Conservation (phyloP, 805 yeast species). For the Lachancea cidri region DNA sequence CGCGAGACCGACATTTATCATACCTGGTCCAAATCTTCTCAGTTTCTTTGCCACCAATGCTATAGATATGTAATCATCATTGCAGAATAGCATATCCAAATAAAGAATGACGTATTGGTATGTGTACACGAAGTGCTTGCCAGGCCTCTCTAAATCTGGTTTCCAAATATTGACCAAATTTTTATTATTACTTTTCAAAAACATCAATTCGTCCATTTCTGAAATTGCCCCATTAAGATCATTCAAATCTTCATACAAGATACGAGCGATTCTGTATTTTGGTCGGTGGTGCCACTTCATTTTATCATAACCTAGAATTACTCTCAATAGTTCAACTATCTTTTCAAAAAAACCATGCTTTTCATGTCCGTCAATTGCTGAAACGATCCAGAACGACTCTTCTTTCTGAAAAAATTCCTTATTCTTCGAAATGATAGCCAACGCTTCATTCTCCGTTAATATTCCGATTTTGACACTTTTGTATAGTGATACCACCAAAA, state of each 20-base stretch:
- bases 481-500: conserved; percentile 49
- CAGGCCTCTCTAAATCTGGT: conserved; percentile 87
- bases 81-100: conserved; percentile 47
- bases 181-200: conserved; percentile 62
- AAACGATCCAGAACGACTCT: conserved; percentile 22
- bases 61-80: conserved; percentile 55
- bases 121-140: conserved; percentile 82
- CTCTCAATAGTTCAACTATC: conserved; percentile 43
- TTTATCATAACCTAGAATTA: conserved; percentile 56
- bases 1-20: conserved; percentile 42
- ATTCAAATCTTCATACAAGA: conserved; percentile 49
- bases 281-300: conserved; percentile 93
- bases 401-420: conserved; percentile 23
- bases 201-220: conserved; percentile 59
- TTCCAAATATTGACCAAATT: conserved; percentile 86
- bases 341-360: conserved; percentile 34
- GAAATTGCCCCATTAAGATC: conserved; percentile 52
- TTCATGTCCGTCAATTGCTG: conserved; percentile 11
- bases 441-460: conserved; percentile 37
- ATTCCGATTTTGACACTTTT: conserved; percentile 44
- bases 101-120: conserved; percentile 62
- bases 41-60: conserved; percentile 62
- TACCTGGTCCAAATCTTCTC: conserved; percentile 71
- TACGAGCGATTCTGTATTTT: conserved; percentile 60
- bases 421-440: conserved; percentile 38